Evolutionary conservation across 805 yeast genomes (phyloP).

Genomic region (Zygoascus bituminiphila): DNA sequence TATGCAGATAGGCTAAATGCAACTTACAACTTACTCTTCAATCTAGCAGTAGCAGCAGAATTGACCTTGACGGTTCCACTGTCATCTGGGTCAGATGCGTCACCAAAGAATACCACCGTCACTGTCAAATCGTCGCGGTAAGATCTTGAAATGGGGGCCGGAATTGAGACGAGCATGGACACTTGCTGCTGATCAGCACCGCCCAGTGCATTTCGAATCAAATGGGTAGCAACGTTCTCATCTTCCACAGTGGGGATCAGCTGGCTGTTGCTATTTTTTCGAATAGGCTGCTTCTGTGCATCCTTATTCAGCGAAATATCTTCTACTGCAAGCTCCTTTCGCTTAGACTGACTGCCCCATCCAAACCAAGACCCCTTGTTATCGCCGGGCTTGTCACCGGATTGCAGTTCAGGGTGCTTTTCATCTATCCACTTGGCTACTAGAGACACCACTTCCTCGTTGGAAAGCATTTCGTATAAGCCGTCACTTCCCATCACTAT

Average conservation of each 20-base stretch:
- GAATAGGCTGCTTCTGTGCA: constrained; percentile 61
- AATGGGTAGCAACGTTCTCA: constrained; percentile 83
- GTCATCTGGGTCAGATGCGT: constrained; percentile 22
- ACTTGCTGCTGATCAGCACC: constrained; percentile 83
- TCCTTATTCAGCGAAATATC: constrained; percentile 39
- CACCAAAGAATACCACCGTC: constrained; percentile 87
- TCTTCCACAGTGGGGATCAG: constrained; percentile 49
- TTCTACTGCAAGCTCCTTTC: constrained; percentile 21
- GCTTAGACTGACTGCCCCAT: neutral
- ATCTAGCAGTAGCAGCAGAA: constrained; percentile 21
- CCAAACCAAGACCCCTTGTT: constrained; percentile 2
- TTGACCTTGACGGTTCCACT: constrained; percentile 26
- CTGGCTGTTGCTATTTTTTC: constrained; percentile 31
- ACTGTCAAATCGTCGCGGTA: constrained; percentile 95
- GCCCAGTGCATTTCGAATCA: constrained; percentile 89
- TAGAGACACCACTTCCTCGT: constrained; percentile 85
- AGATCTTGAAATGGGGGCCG: constrained; percentile 82
- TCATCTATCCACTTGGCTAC: constrained; percentile 91
- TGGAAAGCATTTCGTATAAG: constrained; percentile 79
- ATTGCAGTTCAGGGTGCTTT: constrained; percentile 34
- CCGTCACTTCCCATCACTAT: constrained; percentile 94
- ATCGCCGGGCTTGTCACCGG: neutral
- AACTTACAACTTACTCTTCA: constrained; percentile 1
- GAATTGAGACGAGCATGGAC: constrained; percentile 80
- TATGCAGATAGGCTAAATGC: too few species aligned